Conservation (phyloP, 2,329 filamentous ascomycete genomes). For the Claviceps cyperi region DNA sequence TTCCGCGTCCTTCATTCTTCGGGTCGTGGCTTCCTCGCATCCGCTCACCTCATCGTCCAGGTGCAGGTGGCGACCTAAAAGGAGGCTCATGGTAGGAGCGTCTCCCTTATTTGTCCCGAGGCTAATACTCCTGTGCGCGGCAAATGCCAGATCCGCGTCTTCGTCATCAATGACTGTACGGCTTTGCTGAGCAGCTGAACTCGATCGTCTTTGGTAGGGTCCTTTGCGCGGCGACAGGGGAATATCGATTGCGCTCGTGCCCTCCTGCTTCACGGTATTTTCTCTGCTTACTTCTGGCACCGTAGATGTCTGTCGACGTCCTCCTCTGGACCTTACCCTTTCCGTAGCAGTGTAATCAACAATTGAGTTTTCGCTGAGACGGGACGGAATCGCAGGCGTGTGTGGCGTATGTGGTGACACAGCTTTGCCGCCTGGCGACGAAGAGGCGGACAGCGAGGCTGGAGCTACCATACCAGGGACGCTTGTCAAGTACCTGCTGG, state of each 20-base stretch:
- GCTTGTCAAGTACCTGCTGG: slow-evolving; percentile 43
- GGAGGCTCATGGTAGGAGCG: slow-evolving; percentile 47
- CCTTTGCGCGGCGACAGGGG: slow-evolving; percentile 52
- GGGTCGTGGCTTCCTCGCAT: slow-evolving; percentile 9
- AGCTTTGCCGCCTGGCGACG: slow-evolving; percentile 79
- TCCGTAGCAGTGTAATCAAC: slow-evolving; percentile 20
- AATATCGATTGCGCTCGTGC: slow-evolving; percentile 57
- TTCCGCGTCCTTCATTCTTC: slow-evolving; percentile 26
- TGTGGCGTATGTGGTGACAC: slow-evolving; percentile 84
- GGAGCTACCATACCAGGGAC: slow-evolving; percentile 54
- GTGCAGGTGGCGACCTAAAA: slow-evolving; percentile 34
- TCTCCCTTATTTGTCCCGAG: slow-evolving; percentile 51
- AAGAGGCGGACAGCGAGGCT: slow-evolving; percentile 68
- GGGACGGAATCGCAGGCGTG: slow-evolving; percentile 82
- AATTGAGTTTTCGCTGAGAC: slow-evolving; percentile 83
- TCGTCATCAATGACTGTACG: slow-evolving; percentile 41
- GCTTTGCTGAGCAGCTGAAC: slow-evolving; percentile 53
- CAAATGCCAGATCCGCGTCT: slow-evolving; percentile 45
- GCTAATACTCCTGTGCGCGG: slow-evolving; percentile 51
- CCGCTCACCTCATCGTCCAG: slow-evolving; percentile 18
- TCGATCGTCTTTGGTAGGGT: slow-evolving; percentile 46
- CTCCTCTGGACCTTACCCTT: slow-evolving; percentile 17
- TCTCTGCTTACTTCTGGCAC: slow-evolving; percentile 20
- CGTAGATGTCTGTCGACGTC: slow-evolving; percentile 12
- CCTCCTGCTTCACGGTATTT: slow-evolving; percentile 30